Evolutionary conservation across 441 rosid species (phyloP).

Genomic region (Erodium trifolium): DNA sequence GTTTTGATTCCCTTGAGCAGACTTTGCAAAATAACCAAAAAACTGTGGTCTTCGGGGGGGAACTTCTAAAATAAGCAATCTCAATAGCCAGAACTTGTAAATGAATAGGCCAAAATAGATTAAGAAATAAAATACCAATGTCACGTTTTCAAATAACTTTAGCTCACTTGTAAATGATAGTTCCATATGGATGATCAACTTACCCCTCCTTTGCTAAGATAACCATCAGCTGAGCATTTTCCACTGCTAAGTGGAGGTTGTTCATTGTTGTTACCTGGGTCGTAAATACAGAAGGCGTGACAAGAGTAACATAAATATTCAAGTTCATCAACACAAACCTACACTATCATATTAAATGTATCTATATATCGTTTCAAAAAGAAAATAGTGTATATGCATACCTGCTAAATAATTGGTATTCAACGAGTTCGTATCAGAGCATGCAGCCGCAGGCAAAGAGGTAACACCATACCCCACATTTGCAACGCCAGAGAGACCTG

Average conservation of each 20-base stretch:
- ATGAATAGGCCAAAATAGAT: not conserved
- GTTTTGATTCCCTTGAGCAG: not conserved
- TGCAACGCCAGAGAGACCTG: constrained; percentile 32
- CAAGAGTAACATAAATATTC: constrained; percentile 11
- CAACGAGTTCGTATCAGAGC: constrained; percentile 24
- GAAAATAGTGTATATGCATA: constrained; percentile 20
- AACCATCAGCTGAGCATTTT: constrained; percentile 20
- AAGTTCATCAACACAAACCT: constrained; percentile 10
- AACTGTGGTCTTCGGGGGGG: not conserved
- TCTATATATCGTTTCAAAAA: constrained; percentile 13
- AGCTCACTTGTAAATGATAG: not conserved
- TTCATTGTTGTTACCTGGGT: constrained; percentile 30
- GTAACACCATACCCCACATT: constrained; percentile 27
- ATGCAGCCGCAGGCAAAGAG: constrained; percentile 22
- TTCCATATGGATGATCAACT: constrained; percentile 20
- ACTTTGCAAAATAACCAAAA: not conserved
- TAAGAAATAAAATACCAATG: not conserved
- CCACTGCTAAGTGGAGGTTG: constrained; percentile 22
- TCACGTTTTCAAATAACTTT: not conserved
- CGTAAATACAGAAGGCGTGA: constrained; percentile 10
- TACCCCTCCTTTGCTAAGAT: constrained; percentile 30
- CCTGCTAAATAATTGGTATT: constrained; percentile 31
- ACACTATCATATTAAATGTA: not conserved
- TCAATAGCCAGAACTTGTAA: not conserved
- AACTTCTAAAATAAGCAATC: not conserved